Conservation (phyloP, 2,329 filamentous ascomycete genomes). For the Didymella exigua region DNA sequence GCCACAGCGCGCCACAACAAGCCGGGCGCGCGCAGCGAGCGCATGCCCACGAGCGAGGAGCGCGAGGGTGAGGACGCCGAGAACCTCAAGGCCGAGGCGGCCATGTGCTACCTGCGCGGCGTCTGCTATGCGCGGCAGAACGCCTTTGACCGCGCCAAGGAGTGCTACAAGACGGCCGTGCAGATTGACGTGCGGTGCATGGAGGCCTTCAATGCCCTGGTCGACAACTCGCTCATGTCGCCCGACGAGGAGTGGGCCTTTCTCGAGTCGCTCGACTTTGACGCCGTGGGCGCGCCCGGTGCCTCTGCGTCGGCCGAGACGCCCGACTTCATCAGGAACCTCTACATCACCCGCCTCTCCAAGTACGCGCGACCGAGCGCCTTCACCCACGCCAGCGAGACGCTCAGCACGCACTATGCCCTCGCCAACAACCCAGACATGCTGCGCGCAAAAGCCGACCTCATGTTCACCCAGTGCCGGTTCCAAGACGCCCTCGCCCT, state of each 20-base stretch:
- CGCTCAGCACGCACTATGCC: conserved; percentile 90
- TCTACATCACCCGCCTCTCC: conserved; percentile 93
- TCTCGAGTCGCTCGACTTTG: conserved; percentile 86
- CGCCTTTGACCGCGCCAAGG: conserved; percentile 93
- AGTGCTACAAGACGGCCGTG: conserved; percentile 97
- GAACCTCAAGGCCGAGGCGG: conserved; percentile 86
- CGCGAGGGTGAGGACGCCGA: conserved; percentile 71
- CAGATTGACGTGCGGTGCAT: conserved; percentile 98
- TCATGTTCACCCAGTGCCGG: conserved; percentile 91
- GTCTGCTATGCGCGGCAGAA: conserved; percentile 97
- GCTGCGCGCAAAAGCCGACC: conserved; percentile 84
- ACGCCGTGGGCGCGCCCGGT: conserved; percentile 71
- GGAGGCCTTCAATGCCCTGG: conserved; percentile 96
- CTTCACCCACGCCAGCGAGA: conserved; percentile 85
- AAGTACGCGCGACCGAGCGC: conserved; percentile 89
- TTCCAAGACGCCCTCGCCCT: conserved; percentile 86
- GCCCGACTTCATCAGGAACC: conserved; percentile 90
- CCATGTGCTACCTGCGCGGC: conserved; percentile 94
- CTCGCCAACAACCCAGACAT: conserved; percentile 87
- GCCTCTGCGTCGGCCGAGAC: conserved; percentile 81
- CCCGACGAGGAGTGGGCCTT: conserved; percentile 91
- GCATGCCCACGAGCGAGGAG: conserved; percentile 65
- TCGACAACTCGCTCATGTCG: conserved; percentile 91
- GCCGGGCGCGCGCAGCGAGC: conserved; percentile 54
- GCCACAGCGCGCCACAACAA: conserved; percentile 56